A percentile compares a stretch with the other conserved stretches of the same genome.
These are phyloP conservation scores for Phylloporus rhodoxanthus DNA, from an alignment of 768 basidiomycete genomes.

Conservation along the genomic window DNA sequence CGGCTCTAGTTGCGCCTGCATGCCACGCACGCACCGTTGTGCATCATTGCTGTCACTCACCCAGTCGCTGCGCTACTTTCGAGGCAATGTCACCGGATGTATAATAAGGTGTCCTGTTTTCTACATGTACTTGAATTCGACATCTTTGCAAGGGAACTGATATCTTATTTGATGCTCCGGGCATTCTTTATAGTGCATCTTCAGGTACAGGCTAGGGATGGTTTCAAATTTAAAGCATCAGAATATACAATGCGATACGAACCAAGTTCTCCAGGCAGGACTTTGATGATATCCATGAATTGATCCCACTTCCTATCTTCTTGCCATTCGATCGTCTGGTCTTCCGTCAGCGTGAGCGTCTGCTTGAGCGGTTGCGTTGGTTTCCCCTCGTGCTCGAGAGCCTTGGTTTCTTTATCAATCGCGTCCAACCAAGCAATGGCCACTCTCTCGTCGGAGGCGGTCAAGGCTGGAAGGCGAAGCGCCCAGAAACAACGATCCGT, in stretches of 20 bases:
- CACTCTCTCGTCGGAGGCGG: slow-evolving; percentile 38
- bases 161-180: not conserved
- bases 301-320: slow-evolving; percentile 50
- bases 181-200: not conserved
- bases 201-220: not conserved
- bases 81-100: not conserved
- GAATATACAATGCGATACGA: not conserved
- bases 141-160: not conserved
- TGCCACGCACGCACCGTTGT: no score
- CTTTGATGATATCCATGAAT: slow-evolving; percentile 35
- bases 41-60: no score
- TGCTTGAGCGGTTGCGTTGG: slow-evolving; percentile 31
- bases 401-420: slow-evolving; percentile 40
- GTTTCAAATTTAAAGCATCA: not conserved
- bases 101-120: not conserved
- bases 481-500: slow-evolving; percentile 62
- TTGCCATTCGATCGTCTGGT: slow-evolving; percentile 50
- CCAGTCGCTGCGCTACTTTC: no score
- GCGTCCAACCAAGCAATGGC: slow-evolving; percentile 54
- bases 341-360: slow-evolving; percentile 46
- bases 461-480: slow-evolving; percentile 46
- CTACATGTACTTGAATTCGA: not conserved
- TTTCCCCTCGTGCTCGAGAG: slow-evolving; percentile 34
- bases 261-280: slow-evolving; percentile 26
- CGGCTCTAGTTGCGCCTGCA: no score